phyloP scores from a whole-genome alignment of 768 basidiomycete species.

The Lactarius hatsudake region DNA sequence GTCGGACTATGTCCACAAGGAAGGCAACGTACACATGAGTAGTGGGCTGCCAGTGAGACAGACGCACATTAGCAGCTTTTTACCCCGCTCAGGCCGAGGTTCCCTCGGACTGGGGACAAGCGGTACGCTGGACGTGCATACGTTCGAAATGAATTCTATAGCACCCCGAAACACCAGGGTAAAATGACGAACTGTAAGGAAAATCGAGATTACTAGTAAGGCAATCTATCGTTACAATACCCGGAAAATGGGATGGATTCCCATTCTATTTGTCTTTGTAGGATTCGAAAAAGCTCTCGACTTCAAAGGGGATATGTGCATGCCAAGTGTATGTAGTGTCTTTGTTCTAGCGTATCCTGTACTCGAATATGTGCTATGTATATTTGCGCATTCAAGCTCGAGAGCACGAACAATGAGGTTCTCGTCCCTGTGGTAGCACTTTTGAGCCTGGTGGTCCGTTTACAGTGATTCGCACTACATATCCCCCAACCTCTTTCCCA shows the following conservation, averaged over 20 bases:
- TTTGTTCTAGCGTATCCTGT: too few species aligned
- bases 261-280: neutral
- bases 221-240: neutral
- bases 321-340: too few species aligned
- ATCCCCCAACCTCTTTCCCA: too few species aligned
- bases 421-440: too few species aligned
- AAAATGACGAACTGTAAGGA: neutral
- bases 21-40: neutral
- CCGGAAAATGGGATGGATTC: neutral
- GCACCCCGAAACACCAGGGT: neutral
- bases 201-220: neutral
- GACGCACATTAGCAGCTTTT: neutral
- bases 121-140: neutral
- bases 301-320: neutral
- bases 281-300: neutral
- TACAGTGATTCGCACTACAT: too few species aligned
- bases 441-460: too few species aligned
- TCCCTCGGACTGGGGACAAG: neutral
- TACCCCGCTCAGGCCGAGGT: neutral
- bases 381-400: too few species aligned
- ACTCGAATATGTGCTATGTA: too few species aligned
- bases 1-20: neutral
- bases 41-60: neutral
- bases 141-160: too few species aligned
- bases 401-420: too few species aligned